phyloP scores from a whole-genome alignment of 352 stramenopile genomes.

The Phytopythium helicoides region DNA sequence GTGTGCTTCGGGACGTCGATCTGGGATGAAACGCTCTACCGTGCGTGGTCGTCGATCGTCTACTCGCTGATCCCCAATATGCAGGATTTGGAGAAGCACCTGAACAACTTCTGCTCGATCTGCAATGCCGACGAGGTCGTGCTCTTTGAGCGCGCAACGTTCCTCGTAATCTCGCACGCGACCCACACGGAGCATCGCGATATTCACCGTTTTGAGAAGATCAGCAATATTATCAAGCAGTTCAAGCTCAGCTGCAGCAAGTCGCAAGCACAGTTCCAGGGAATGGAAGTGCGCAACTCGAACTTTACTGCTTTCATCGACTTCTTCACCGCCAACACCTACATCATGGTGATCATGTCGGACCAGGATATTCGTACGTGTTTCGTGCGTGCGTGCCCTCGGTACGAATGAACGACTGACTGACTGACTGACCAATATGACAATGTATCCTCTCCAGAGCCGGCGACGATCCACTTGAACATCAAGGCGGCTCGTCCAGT shows the following conservation, averaged over 20 bases:
- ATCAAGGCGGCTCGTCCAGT: conserved; percentile 95
- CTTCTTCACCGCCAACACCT: conserved; percentile 98
- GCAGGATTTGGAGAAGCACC: conserved; percentile 93
- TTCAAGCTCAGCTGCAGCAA: conserved; percentile 99
- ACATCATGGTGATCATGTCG: conserved; percentile 98
- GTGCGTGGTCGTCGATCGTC: conserved; percentile 98
- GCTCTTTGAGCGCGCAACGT: conserved; percentile 98
- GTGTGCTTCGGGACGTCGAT: conserved; percentile 98
- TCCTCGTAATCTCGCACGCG: conserved; percentile 98
- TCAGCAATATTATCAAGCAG: conserved; percentile 99
- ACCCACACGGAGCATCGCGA: conserved; percentile 92
- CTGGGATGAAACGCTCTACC: conserved; percentile 99
- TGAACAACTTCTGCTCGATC: conserved; percentile 97
- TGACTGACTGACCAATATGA: no score
- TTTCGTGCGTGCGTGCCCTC: no score
- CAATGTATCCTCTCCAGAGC: no score
- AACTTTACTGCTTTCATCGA: conserved; percentile 99
- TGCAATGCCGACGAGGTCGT: conserved; percentile 97
- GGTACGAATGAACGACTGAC: no score
- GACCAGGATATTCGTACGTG: conserved; percentile 84
- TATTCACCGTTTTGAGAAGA: conserved; percentile 99
- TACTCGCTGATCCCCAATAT: conserved; percentile 99
- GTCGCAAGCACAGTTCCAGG: conserved; percentile 97
- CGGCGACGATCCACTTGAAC: conserved; percentile 95
- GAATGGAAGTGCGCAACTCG: conserved; percentile 95